Percentiles rank a stretch among this genome's conserved stretches.
These are phyloP conservation scores for Neonectria faginata DNA, from an alignment of 2,329 filamentous ascomycete species.

Conservation along the genomic window DNA sequence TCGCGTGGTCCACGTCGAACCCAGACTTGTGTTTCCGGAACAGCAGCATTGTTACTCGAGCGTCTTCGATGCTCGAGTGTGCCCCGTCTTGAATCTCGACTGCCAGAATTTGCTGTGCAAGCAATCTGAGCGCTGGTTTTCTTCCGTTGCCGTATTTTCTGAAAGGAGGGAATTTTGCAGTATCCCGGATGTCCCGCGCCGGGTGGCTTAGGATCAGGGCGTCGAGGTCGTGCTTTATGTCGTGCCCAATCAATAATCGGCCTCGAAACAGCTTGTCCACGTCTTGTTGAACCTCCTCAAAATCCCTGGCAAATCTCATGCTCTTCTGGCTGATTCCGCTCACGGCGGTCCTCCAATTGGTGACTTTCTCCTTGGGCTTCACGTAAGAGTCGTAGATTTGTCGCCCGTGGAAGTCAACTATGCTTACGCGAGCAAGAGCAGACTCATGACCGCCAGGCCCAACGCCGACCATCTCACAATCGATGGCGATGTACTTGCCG, in stretches of 20 bases:
- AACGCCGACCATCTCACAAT: slow-evolving; percentile 98
- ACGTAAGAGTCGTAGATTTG: slow-evolving; percentile 97
- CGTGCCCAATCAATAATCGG: slow-evolving; percentile 84
- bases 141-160: slow-evolving; percentile 74
- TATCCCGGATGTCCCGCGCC: slow-evolving; percentile 83
- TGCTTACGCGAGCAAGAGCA: slow-evolving; percentile 84
- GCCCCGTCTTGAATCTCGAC: slow-evolving; percentile 73
- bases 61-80: slow-evolving; percentile 81
- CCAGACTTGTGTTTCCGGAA: slow-evolving; percentile 85
- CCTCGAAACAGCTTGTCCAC: slow-evolving; percentile 76
- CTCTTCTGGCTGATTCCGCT: slow-evolving; percentile 83
- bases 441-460: slow-evolving; percentile 77
- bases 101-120: slow-evolving; percentile 68
- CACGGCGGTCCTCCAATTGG: slow-evolving; percentile 89
- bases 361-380: slow-evolving; percentile 79
- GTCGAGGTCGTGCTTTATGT: slow-evolving; percentile 81
- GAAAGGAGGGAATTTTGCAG: slow-evolving; percentile 81
- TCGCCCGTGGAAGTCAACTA: slow-evolving; percentile 93
- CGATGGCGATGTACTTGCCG: slow-evolving; percentile 91
- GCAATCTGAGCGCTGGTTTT: slow-evolving; percentile 73
- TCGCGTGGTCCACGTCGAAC: slow-evolving; percentile 85
- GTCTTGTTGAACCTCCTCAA: slow-evolving; percentile 81
- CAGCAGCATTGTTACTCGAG: slow-evolving; percentile 88
- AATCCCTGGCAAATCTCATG: slow-evolving; percentile 75
- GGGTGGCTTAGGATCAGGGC: slow-evolving; percentile 85